These are phyloP conservation scores for Nidularia sp. DNA, from an alignment of 768 basidiomycete genomes.

Conservation along the genomic window DNA sequence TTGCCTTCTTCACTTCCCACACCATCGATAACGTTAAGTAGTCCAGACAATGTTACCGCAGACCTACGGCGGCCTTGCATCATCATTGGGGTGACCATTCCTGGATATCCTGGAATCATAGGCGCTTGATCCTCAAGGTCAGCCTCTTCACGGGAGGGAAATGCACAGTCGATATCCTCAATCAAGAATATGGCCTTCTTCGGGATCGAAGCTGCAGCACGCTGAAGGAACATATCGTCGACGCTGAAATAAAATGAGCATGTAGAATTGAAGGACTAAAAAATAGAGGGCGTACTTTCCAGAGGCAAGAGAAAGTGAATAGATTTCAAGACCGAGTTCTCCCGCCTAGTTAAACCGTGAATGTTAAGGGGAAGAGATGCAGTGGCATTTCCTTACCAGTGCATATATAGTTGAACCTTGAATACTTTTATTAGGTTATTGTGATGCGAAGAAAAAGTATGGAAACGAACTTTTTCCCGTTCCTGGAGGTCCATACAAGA, in stretches of 20 bases:
- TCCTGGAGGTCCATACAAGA: slow-evolving; percentile 57
- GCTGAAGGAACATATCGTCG: slow-evolving; percentile 44
- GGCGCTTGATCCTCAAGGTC: slow-evolving; percentile 15
- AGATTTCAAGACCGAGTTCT: slow-evolving; percentile 84
- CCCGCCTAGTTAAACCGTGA: slow-evolving; percentile 29
- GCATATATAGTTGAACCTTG: slow-evolving; percentile 52
- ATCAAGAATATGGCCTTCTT: slow-evolving; percentile 52
- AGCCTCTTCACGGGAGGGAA: slow-evolving; percentile 41
- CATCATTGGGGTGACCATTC: slow-evolving; percentile 5
- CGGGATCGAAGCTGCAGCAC: slow-evolving; percentile 41
- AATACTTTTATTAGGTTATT: slow-evolving; percentile 28
- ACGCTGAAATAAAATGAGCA: slow-evolving; percentile 25
- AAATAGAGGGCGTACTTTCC: slow-evolving; percentile 28
- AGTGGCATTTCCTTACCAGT: slow-evolving; percentile 23
- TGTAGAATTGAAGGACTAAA: not conserved
- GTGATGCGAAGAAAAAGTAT: slow-evolving; percentile 3
- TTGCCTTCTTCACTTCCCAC: slow-evolving; percentile 60
- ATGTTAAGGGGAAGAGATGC: not conserved
- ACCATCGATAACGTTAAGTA: slow-evolving; percentile 58
- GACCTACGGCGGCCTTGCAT: slow-evolving; percentile 12
- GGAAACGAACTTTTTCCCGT: slow-evolving; percentile 50
- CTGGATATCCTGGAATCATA: slow-evolving; percentile 1
- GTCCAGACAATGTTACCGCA: slow-evolving; percentile 47
- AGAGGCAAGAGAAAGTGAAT: slow-evolving; percentile 50
- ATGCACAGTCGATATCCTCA: slow-evolving; percentile 61